Base-by-base conservation (phyloP, 768 basidiomycete genomes). In the Aureoboletus auriporus region DNA sequence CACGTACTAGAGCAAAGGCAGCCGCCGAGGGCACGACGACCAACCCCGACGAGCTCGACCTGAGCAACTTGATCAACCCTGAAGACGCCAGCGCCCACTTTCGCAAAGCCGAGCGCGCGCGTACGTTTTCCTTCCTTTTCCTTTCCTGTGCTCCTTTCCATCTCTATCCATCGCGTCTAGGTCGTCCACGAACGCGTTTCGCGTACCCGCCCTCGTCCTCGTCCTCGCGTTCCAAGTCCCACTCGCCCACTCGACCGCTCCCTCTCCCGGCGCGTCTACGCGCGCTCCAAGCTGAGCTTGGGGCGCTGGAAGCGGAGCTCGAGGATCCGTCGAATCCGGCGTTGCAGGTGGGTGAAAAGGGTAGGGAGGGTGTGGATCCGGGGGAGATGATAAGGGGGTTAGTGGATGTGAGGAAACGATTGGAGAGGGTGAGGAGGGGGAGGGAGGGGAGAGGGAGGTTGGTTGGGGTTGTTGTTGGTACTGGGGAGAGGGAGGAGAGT, bases 221-320 rank as follows among this genome's bases (percentile, higher is more conserved):
- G 74, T 70, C 73, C 0, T 74, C 75, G 10, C 64, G 71, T 13
- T 56, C 63, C 9, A 62, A 71, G 45, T 64, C 71, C 8, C 58
- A 52, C 3, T 69, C 67, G 1, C 70, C 64, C 33, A 61, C 66
- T 34, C 60, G 56, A 2, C 52, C 69, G 6, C 56, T 70, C 0
- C 72, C 82, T 0, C 74, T 86, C 7, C 78, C 83, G 1, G 74
- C 78, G 36, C 76, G 85, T 29, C 66, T 93, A 17, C 77, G 78
- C 8, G 66, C 71, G 2, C 73, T 99, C 8, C 87, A 92, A 51
- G 75, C 77, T 2, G 95, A 99, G 60, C 73, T 97, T 1, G 66
- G 77, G 0, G 76, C 89, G 27, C 75, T 99, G 4, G 95, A 99
- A 64, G 64, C 71, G 1, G 90, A 94, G 59, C 73, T 94, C n/a